Conservation (phyloP, 169 alveolate genomes). For the Plasmodium adleri region DNA sequence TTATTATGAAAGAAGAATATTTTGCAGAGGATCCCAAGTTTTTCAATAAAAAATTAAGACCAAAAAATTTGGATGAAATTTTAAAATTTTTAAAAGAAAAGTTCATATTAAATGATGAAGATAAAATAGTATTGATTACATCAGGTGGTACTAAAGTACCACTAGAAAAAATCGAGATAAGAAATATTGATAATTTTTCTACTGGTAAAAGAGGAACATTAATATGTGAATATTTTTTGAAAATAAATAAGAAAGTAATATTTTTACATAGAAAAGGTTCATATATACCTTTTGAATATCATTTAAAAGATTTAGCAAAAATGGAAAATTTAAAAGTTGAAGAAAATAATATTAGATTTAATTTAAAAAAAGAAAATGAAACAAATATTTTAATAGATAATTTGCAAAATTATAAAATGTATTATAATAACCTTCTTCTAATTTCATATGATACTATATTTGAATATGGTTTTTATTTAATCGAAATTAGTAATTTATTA, state of each 20-base stretch:
- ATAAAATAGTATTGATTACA: constrained; percentile 79
- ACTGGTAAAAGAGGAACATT: constrained; percentile 92
- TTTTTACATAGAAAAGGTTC: constrained; percentile 57
- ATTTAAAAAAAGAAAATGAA: constrained; percentile 2
- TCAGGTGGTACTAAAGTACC: constrained; percentile 95
- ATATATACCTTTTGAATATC: constrained; percentile 43
- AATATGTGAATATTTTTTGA: constrained; percentile 83
- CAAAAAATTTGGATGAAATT: constrained; percentile 13
- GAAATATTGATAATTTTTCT: constrained; percentile 91
- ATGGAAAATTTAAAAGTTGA: constrained; percentile 16
- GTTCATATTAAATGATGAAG: background rate
- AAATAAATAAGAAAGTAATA: constrained; percentile 47
- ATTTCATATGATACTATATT: constrained; percentile 80
- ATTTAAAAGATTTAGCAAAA: constrained; percentile 8
- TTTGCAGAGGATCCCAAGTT: constrained; percentile 31
- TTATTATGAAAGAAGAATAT: background rate
- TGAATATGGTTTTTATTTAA: constrained; percentile 78
- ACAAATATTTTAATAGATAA: background rate
- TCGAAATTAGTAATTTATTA: constrained; percentile 53
- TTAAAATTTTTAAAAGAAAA: constrained; percentile 7
- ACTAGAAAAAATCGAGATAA: constrained; percentile 88
- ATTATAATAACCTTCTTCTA: constrained; percentile 30
- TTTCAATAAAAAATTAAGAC: constrained; percentile 22
- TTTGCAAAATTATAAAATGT: constrained; percentile 15
- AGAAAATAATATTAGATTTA: constrained; percentile 3